Percentiles rank a stretch among this genome's conserved stretches.
Evolutionary conservation across 371 early-diverging fungal genomes (phyloP).

Genomic region (Chytridium lagenaria): DNA sequence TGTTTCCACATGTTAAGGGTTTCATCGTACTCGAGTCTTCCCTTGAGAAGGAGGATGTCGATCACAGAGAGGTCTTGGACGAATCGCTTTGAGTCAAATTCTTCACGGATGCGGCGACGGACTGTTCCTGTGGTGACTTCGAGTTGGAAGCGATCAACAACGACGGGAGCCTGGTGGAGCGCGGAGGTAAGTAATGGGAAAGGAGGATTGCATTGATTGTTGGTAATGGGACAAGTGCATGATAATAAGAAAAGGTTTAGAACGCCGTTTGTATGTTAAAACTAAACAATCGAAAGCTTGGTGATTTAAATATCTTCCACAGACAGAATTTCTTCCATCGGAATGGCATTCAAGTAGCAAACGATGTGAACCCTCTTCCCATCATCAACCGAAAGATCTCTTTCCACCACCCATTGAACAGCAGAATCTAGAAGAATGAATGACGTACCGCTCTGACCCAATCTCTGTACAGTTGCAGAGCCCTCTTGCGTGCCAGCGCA

Average conservation of each 20-base stretch:
- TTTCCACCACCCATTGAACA: neutral
- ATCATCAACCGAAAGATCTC: neutral
- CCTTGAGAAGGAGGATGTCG: constrained; percentile 86
- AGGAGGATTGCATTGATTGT: neutral
- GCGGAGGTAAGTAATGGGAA: neutral
- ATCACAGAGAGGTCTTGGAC: constrained; percentile 80
- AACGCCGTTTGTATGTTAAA: too few species aligned
- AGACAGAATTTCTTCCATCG: too few species aligned
- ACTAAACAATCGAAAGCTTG: too few species aligned
- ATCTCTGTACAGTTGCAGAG: constrained; percentile 36
- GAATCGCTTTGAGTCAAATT: constrained; percentile 88
- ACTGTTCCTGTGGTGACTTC: constrained; percentile 75
- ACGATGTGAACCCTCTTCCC: too few species aligned
- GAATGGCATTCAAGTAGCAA: too few species aligned
- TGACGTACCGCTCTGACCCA: constrained; percentile 41
- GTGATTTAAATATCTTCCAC: too few species aligned
- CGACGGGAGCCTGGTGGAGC: constrained; percentile 72
- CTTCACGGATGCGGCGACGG: constrained; percentile 86
- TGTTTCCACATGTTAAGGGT: constrained; percentile 95
- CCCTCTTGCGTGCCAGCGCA: constrained; percentile 40
- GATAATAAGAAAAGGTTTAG: too few species aligned
- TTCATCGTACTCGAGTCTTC: constrained; percentile 89
- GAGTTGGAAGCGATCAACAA: constrained; percentile 80
- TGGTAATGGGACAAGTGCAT: neutral
- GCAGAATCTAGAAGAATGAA: too few species aligned